Base-by-base conservation (phyloP, 1,139 yeast species). In the Kluyveromyces sp. region DNA sequence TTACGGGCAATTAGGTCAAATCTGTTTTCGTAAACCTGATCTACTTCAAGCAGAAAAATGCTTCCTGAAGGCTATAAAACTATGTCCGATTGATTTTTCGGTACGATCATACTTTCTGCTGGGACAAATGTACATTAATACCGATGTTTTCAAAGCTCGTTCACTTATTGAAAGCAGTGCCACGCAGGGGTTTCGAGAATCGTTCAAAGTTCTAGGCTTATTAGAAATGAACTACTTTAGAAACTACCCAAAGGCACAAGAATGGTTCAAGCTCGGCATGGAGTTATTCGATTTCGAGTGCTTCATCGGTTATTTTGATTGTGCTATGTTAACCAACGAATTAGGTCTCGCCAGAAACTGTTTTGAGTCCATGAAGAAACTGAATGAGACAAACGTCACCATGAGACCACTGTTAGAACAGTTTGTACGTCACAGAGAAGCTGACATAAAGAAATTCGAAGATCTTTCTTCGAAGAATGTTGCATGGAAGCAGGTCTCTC, bases 201-300 rank as follows among this genome's bases (percentile, higher is more conserved):
- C 89, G 6, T 84, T 87, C 57, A 75, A 80, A 15, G 76, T 81
- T 20, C 65, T 88, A 40, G 97, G 96, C 1, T 83, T 82, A 58
- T 63, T 87, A 49, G 92, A 87, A 52, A 64, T 87, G 67, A 79
- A 79, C 51, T 75, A 81, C 45, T 83, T 80, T 57, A 65, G 69
- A n/a, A 69, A 79, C 52, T 56, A 60, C 16, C 45, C 49, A 3
- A 77, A 77, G 52, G 86, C 94, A 0, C 66, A 71, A 33, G 87
- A 86, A 57, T 89, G 96, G 96, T 87, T 88, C 65, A 76, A 75
- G 53, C 65, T 88, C 38, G 97, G 96, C 0, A 71, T 77, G 32
- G 92, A 84, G 49, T 67, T 84, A 2, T 69, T 77, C 36, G 75
- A 71, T 41, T 46, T 68, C 3, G 72, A 78, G 33, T 85, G 94